Evolutionary conservation across 2,329 filamentous ascomycete genomes (phyloP).

Genomic region (Microascus cirrosus): DNA sequence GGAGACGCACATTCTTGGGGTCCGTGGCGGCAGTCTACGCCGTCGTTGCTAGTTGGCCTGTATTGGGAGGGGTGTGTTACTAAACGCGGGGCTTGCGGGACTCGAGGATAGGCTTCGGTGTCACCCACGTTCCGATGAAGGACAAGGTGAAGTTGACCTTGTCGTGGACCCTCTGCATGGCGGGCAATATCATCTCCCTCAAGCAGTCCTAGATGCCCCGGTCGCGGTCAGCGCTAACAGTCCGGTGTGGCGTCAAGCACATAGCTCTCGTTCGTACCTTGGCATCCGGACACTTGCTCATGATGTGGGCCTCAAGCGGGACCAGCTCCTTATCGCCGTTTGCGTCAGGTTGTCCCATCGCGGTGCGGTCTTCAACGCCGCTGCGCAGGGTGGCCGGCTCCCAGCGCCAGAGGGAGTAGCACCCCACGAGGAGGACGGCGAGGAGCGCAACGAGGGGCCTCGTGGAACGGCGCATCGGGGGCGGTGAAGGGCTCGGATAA

Average conservation of each 20-base stretch:
- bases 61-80: background rate
- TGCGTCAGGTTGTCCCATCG: conserved; percentile 2
- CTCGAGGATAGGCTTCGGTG: conserved; percentile 1
- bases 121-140: conserved; percentile 68
- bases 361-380: conserved; percentile 3
- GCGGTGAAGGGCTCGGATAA: background rate
- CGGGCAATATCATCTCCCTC: conserved; percentile 66
- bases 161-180: conserved; percentile 69
- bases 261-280: conserved; percentile 27
- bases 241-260: background rate
- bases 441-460: conserved; percentile 9
- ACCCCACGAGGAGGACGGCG: conserved; percentile 14
- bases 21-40: conserved; percentile 81
- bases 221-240: background rate
- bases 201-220: conserved; percentile 55
- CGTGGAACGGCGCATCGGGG: background rate
- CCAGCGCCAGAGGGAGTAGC: conserved; percentile 7
- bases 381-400: background rate
- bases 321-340: conserved; percentile 31
- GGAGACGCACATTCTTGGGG: conserved; percentile 56
- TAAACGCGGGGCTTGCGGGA: conserved; percentile 3
- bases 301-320: conserved; percentile 87
- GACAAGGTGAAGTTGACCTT: conserved; percentile 88
- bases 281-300: conserved; percentile 94
- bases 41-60: conserved; percentile 64